Evolutionary conservation across 306 rosid genomes (phyloP), one percentile per base, ranked within the genome.

Genomic region (Cucurbita argyrosperma): DNA sequence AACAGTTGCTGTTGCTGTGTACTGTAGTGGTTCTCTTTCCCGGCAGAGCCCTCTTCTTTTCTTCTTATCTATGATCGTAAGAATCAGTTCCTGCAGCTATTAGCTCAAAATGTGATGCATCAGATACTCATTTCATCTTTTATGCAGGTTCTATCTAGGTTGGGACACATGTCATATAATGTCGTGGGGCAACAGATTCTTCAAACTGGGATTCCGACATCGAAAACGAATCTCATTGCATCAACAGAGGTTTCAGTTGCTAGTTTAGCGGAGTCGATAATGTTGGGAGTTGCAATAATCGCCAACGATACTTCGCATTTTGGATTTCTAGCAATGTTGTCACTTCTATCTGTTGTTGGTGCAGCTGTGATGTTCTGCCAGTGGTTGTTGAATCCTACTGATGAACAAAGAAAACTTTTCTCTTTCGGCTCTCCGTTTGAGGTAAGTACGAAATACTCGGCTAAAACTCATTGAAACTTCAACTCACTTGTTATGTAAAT

Each of bases 151-250:
- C 67, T 91, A 62, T 95, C 99, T 2, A 88, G 96, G 82, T 70
- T 91, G 58, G 97, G 99, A 74, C 94, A 95, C 90, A 89, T 89
- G 96, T 95, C 99, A 46, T 91, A 95, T 8, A 94, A 89, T 77
- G 96, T 95, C 50, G 97, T 89, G 60, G 97, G 90, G 79, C 95
- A 88, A 5, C 99, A 95, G 83, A 95, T 95, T 84, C 84, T 91
- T 70, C 99, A 95, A 77, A 95, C 93, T 18, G 96, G 96, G 54
- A 89, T 91, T 81, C 99, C 97, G 30, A 80, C 96, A n/a, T 88
- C 96, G 23, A 91, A 95, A 86, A 97, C 96, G 66, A 89, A 91
- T 83, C 85, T 95, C 78, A 95, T 91, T 56, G 96, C 96, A 76
- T 84, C 99, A 18, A 95, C 96, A 16, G 99, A 95, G 85, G 89